Evolutionary conservation across 202 grass and related monocot genomes (phyloP).

Genomic region (Setaria italica): DNA sequence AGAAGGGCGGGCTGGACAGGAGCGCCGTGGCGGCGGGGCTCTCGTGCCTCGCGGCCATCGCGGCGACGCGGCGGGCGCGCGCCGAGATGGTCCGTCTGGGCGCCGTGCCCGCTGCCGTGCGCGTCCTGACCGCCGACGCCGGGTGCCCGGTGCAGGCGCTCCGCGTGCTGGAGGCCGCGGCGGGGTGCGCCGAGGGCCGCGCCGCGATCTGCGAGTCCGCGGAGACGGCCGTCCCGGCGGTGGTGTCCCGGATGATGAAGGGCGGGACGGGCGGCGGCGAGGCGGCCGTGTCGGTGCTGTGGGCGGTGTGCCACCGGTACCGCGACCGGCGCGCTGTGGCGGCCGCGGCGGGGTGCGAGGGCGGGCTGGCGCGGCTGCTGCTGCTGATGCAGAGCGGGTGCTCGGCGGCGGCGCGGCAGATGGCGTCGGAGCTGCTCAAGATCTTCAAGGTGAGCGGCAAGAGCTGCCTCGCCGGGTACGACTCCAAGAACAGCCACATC

Average conservation of each 20-base stretch:
- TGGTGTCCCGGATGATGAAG: conserved; percentile 70
- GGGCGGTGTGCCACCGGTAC: conserved; percentile 76
- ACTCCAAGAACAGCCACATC: conserved; percentile 86
- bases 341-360: conserved; percentile 49
- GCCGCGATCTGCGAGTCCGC: conserved; percentile 63
- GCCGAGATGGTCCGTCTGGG: conserved; percentile 59
- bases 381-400: conserved; percentile 86
- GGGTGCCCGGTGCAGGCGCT: conserved; percentile 40
- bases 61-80: conserved; percentile 50
- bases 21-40: conserved; percentile 56
- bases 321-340: conserved; percentile 64
- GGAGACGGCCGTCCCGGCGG: conserved; percentile 42
- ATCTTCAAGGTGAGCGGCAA: conserved; percentile 72
- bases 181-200: conserved; percentile 69
- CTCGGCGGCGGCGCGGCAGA: conserved; percentile 64
- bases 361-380: conserved; percentile 62
- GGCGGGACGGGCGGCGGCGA: conserved; percentile 60
- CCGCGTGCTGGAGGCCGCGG: conserved; percentile 59
- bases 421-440: conserved; percentile 75
- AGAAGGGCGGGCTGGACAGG: conserved; percentile 46
- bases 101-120: conserved; percentile 45
- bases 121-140: conserved; percentile 42
- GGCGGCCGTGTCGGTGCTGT: conserved; percentile 75
- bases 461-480: conserved; percentile 77
- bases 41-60: conserved; percentile 56